Evolutionary conservation across 106 monocot species (phyloP).

Genomic region (Allium sativum): DNA sequence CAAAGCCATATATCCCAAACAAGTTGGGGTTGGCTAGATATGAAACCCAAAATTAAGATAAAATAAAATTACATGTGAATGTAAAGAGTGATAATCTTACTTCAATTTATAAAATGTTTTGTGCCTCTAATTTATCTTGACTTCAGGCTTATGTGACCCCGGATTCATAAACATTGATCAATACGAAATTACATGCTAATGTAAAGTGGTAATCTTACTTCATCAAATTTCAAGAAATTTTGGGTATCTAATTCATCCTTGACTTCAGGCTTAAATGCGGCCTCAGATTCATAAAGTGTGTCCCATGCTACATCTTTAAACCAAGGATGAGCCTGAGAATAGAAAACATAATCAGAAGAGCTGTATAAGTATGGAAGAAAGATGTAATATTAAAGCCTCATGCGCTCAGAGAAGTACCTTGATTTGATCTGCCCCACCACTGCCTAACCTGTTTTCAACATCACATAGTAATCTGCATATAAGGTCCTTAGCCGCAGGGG

Average conservation of each 20-base stretch:
- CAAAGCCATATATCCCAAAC: no score
- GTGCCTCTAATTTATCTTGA: no score
- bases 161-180: neutral
- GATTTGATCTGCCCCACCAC: slow-evolving; percentile 72
- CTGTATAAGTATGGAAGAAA: slow-evolving; percentile 3
- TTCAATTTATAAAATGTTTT: no score
- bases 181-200: slow-evolving; percentile 1
- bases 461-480: slow-evolving; percentile 92
- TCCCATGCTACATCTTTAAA: slow-evolving; percentile 83
- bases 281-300: slow-evolving; percentile 88
- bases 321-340: slow-evolving; percentile 90
- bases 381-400: neutral
- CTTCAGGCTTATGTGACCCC: no score
- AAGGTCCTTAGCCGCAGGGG: slow-evolving; percentile 80
- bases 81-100: no score
- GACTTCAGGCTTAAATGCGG: slow-evolving; percentile 94
- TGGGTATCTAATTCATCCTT: slow-evolving; percentile 88
- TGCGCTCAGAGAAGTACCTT: slow-evolving; percentile 39
- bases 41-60: no score
- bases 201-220: slow-evolving; percentile 34
- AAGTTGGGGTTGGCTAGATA: no score
- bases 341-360: slow-evolving; percentile 4
- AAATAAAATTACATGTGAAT: no score
- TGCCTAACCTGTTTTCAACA: slow-evolving; percentile 85
- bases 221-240: slow-evolving; percentile 94